Evolutionary conservation across 768 basidiomycete species (phyloP).

Genomic region (Boletus reticulatus): DNA sequence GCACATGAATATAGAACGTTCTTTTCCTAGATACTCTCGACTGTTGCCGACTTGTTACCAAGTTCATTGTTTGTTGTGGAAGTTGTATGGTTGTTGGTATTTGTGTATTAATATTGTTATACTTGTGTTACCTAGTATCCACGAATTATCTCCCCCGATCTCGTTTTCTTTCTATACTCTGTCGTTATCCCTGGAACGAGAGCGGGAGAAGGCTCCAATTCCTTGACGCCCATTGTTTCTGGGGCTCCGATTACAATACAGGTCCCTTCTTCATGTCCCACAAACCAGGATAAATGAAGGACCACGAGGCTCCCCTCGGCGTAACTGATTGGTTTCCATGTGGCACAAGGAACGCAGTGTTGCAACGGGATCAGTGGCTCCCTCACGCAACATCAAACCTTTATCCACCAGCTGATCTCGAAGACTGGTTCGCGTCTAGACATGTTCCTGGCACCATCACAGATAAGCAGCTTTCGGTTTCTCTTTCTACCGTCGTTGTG

Average conservation of each 20-base stretch:
- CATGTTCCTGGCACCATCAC: background rate
- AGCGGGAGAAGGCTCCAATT: background rate
- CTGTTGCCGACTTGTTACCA: background rate
- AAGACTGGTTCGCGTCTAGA: background rate
- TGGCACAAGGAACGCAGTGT: constrained; percentile 11
- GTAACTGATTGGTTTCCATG: background rate
- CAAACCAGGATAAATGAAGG: constrained; percentile 1
- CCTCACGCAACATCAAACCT: background rate
- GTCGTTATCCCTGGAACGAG: background rate
- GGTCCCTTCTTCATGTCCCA: background rate
- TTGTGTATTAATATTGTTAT: constrained; percentile 23
- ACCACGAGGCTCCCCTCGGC: constrained; percentile 18
- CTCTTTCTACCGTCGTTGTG: background rate
- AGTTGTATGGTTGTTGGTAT: constrained; percentile 13
- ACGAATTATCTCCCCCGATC: constrained; percentile 2
- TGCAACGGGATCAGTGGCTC: too few species aligned
- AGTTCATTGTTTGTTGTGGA: background rate
- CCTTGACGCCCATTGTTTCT: background rate
- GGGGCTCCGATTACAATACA: background rate
- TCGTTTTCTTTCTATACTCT: background rate
- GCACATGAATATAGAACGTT: constrained; percentile 21
- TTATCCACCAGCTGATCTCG: constrained; percentile 25
- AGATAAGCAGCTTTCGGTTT: constrained; percentile 15
- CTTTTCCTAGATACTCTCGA: background rate
- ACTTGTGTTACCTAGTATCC: constrained; percentile 12